Conservation (phyloP, 2,329 filamentous ascomycete genomes). For the Aspergillus uvarum region DNA sequence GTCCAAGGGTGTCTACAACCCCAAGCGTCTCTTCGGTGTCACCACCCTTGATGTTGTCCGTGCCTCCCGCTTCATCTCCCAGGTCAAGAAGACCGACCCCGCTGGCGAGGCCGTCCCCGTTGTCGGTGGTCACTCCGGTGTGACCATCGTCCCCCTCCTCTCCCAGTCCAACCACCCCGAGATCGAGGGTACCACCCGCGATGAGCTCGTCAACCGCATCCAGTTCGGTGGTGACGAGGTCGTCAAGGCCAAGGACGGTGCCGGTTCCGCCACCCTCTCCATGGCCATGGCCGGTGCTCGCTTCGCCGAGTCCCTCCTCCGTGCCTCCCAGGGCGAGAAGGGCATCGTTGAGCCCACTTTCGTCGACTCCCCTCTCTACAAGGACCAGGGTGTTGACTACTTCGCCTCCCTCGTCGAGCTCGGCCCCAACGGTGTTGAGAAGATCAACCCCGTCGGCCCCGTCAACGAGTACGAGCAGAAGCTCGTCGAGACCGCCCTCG, state of each 20-base stretch:
- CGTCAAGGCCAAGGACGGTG: slow-evolving; percentile 97
- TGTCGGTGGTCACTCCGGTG: slow-evolving; percentile 93
- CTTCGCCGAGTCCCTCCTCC: slow-evolving; percentile 88
- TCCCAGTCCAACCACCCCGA: slow-evolving; percentile 86
- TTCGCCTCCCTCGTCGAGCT: slow-evolving; percentile 95
- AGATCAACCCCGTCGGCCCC: slow-evolving; percentile 85
- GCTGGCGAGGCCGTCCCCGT: slow-evolving; percentile 92
- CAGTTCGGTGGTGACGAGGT: slow-evolving; percentile 99
- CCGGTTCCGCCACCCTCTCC: slow-evolving; percentile 93
- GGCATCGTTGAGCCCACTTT: slow-evolving; percentile 94
- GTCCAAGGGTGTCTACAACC: slow-evolving; percentile 93
- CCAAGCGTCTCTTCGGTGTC: slow-evolving; percentile 98
- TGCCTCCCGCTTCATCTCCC: slow-evolving; percentile 93
- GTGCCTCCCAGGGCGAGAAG: slow-evolving; percentile 89
- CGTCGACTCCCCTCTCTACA: slow-evolving; percentile 95
- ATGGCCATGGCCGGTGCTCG: slow-evolving; percentile 94
- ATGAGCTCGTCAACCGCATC: slow-evolving; percentile 84
- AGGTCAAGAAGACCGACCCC: slow-evolving; percentile 89
- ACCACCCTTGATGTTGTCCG: slow-evolving; percentile 99
- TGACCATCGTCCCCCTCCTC: slow-evolving; percentile 97
- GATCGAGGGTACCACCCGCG: slow-evolving; percentile 72
- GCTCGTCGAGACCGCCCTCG: slow-evolving; percentile 80
- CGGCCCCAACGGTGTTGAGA: slow-evolving; percentile 91
- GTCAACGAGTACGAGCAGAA: slow-evolving; percentile 83
- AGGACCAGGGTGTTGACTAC: slow-evolving; percentile 97